Evolutionary conservation across 2,329 filamentous ascomycete species (phyloP), one percentile per base, ranked within the genome.

Genomic region (Trichoderma endophyticum): DNA sequence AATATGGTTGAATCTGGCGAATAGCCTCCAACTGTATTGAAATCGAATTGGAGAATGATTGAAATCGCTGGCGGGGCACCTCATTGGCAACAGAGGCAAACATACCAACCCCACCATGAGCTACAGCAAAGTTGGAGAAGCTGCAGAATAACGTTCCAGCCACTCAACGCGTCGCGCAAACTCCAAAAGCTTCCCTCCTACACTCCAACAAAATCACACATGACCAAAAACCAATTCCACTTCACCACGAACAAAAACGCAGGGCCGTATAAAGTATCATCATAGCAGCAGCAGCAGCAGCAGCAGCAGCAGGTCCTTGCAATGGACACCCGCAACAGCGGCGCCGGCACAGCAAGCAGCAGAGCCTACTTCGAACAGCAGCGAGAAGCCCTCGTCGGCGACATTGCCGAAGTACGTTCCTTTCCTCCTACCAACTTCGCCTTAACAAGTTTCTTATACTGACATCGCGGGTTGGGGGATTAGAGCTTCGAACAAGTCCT

Each of bases 401-500:
- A 95, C 75, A 93, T 95, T 76, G 91, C 91, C 73, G 86, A 90
- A 83, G 92, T 93, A 77, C 78, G 18, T 14, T 39, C 3, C 60
- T 18, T 12, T 21, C 24, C 43, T 56, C 71, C 7, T 36, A 11
- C 18, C 14, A 21, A 21, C n/a, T n/a, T n/a, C 3, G 12, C n/a
- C 28, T 14, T 24, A 1, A 39, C 14, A 36, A 15, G 8, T 24
- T 1, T 48, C 5, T 21, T 7, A 54, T 51, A 32, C 24, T 68
- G 15, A 68, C 34, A 2, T 43, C 28, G 6, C 1, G 32, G 21
- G 24, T n/a, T 3, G 6, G 18, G 32, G 24, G 7, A 4, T 8
- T 75, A 91, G 89, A 89, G 86, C 81, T 89, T 99, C 80, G 96
- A 98, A 78, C 91, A 96, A 78, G 94, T 97, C 72, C 91, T 99